Base-by-base conservation (phyloP, 768 basidiomycete species). In the Hebeloma cylindrosporum region DNA sequence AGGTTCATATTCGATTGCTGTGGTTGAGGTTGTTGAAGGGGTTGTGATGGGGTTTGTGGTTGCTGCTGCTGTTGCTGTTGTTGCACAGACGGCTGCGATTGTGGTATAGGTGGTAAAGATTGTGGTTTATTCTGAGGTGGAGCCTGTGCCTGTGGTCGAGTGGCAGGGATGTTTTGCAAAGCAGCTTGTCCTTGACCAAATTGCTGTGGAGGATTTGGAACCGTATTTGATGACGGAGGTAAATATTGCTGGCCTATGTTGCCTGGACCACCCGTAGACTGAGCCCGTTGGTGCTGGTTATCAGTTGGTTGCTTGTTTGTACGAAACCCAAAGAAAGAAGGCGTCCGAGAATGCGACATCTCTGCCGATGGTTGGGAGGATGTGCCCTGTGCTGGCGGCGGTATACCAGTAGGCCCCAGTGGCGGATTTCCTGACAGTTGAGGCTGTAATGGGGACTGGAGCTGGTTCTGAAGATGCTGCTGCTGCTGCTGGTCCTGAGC, bases 301-400 rank as follows among this genome's bases (percentile, higher is more conserved):
- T 62, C 59, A 30, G 53, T 53, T 6, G 65, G 47, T 20, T 63
- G 63, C 47, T 68, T 77, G 51, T 57, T 69, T 50, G 53, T 47
- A 34, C 72, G 71, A 60, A 84, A 82, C 13, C 80, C 77, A 61
- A 85, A 85, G 69, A 83, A 80, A 20, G 83, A 85, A 5, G 78
- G 65, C n/a, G 80, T 71, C 29, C 82, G 78, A 26, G 73, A 54
- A 58, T 83, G 82, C 10, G 64, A 41, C 56, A 60, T 57, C 7
- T 52, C 40, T 37, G 45, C 53, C 7, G 51, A 39, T 38, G 47
- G 49, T 20, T 23, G 31, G 36, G 30, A 25, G 14, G 39, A 27
- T 17, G 17, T 44, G 23, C 17, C 36, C 13, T 40, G 31, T 23
- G 23, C 29, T 26, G 40, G 14, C 40, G 27, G 21, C 23, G 26